Percentiles rank a stretch among this genome's conserved stretches.
Evolutionary conservation across 441 rosid species (phyloP).

Genomic region (Capsella rubella): DNA sequence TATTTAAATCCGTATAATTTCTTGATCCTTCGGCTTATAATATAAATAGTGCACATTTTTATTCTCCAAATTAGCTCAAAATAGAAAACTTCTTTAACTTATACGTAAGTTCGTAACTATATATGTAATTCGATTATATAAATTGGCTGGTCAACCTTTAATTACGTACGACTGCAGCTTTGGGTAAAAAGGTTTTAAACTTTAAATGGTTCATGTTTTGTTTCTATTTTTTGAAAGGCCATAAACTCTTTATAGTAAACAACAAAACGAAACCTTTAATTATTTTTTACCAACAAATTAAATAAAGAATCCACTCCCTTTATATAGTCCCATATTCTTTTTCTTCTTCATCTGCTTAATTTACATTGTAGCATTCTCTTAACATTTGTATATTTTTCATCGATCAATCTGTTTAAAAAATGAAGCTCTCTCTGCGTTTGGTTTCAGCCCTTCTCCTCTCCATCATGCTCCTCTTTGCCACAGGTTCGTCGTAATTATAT

Average conservation of each 20-base stretch:
- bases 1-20: too few relatives aligned
- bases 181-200: neutral
- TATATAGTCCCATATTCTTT: constrained; percentile 7
- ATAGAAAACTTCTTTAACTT: too few relatives aligned
- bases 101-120: too few relatives aligned
- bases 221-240: constrained; percentile 27
- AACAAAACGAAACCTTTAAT: neutral
- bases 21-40: too few relatives aligned
- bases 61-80: too few relatives aligned
- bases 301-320: neutral
- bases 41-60: too few relatives aligned
- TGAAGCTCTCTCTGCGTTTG: constrained; percentile 42
- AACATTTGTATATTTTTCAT: neutral
- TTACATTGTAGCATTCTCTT: neutral
- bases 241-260: constrained; percentile 3
- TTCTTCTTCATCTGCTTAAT: neutral
- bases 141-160: constrained; percentile 17
- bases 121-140: neutral
- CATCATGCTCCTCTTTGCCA: constrained; percentile 40
- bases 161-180: neutral
- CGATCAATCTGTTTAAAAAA: constrained; percentile 14
- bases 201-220: constrained; percentile 32
- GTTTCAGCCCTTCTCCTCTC: constrained; percentile 38
- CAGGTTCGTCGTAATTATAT: constrained; percentile 34
- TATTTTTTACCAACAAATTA: neutral